Evolutionary conservation across 306 rosid species (phyloP), one percentile per base, ranked within the genome.

Genomic region (Aeschynomene evenia): DNA sequence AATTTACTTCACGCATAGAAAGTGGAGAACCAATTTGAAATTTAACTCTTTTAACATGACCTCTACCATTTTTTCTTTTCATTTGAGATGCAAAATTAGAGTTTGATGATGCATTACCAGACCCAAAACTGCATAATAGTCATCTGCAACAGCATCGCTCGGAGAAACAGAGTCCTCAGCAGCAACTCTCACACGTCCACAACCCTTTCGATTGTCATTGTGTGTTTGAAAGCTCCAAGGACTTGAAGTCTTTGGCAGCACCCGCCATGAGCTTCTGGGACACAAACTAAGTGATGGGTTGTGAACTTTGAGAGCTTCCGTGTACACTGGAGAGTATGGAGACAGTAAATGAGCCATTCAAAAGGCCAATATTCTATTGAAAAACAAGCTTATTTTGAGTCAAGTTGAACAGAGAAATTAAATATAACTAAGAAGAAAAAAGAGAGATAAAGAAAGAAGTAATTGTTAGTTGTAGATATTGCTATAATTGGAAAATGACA

Each of bases 91-190:
- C 9, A 34, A 6, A 34, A 8, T 8, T 6, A 34, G 59, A 72
- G 26, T 63, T 46, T 50, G 29, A 29, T 23, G 55, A 73, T 77
- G 88, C 14, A 71, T 77, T 88, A 91, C 99, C 88, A 94, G 71
- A 43, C 99, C 99, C 83, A 94, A 75, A 73, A 94, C 97, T 21
- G 87, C 85, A 69, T 94, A 91, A 73, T 87, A 94, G 65, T 94
- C 95, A 73, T 94, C 99, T 4, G 96, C 99, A 57, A 83, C 72
- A 56, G 77, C 68, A 3, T 78, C 79, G 34, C 46, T 48, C 0
- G 85, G 72, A 23, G 89, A 81, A 63, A 84, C 63, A 0, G 97
- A 79, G 31, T 66, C 78, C 28, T 77, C 70, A 3, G 95, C 68
- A 3, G 96, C 84, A 43, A 87, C 96, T 78, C 79, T 84, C 7